Base-by-base conservation (phyloP, 805 yeast species). In the Teunomyces cretensis region DNA sequence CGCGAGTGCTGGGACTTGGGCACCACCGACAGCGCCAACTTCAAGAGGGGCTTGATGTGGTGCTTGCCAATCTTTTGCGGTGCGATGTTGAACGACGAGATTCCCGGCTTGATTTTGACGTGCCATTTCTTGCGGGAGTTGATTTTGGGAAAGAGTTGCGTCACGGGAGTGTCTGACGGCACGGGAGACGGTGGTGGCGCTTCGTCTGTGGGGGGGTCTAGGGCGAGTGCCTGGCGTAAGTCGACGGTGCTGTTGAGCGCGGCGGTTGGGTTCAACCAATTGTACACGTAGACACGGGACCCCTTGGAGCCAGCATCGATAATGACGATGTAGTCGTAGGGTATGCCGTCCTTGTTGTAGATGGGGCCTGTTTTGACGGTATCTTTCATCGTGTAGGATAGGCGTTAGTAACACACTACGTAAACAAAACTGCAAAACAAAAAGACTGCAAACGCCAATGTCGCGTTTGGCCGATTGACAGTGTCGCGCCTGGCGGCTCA, bases 271-370 rank as follows among this genome's bases (percentile, higher is more conserved):
- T 76, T 74, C 33, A 68, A 58, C 81, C 82, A 84, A 44, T 75
- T 70, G 61, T 83, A 83, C 1, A 83, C 72, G 52, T 71, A 80
- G 0, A 83, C 86, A 14, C 88, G 58, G 0, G 86, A 76, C 0
- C 88, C 88, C 46, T 74, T 80, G 2, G 86, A 80, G 0, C 88
- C 88, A 1, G 86, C 79, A 58, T 83, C 88, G 2, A 83, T 75
- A 4, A 83, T 70, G 2, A 83, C 72, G 2, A 82, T 75, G 56
- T 81, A 83, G 57, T 83, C 81, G 47, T 76, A 79, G 0, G 85
- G 84, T 1, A 75, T 60, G 2, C 76, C 77, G 1, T 70, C 58
- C 2, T 58, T 53, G 42, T 75, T 72, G 24, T 58, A 57, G 30
- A 28, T 37, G 30, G 41, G 32, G 17, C 41, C 32, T 9, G 41